These are phyloP conservation scores for Scheffersomyces spartinae DNA, from an alignment of 805 yeast genomes.

Conservation along the genomic window DNA sequence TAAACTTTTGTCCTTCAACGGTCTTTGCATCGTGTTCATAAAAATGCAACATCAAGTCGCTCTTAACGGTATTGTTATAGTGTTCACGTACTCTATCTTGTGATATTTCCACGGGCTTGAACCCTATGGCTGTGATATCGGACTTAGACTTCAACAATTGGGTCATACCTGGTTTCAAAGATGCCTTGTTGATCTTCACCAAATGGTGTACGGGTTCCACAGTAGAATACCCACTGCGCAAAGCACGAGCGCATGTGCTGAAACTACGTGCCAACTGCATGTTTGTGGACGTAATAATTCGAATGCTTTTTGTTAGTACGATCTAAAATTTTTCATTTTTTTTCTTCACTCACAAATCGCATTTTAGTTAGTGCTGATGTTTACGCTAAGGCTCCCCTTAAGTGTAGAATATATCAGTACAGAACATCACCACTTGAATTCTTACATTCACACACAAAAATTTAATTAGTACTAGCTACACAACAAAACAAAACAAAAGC, in stretches of 20 bases:
- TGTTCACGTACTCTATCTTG: constrained; percentile 76
- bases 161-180: constrained; percentile 64
- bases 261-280: constrained; percentile 8
- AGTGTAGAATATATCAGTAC: too few species aligned
- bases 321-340: background rate
- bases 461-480: too few species aligned
- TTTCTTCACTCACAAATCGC: background rate
- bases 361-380: constrained; percentile 9
- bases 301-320: background rate
- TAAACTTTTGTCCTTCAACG: constrained; percentile 54
- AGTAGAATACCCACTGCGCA: constrained; percentile 39
- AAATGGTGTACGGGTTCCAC: constrained; percentile 90
- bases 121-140: constrained; percentile 73
- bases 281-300: constrained; percentile 4
- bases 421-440: background rate
- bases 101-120: constrained; percentile 59
- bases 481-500: too few species aligned
- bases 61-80: constrained; percentile 58
- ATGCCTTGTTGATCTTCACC: constrained; percentile 62
- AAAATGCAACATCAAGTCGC: constrained; percentile 69
- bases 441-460: background rate
- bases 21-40: constrained; percentile 54
- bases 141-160: constrained; percentile 54
- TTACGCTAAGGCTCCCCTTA: constrained; percentile 16
- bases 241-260: constrained; percentile 1